Evolutionary conservation across 495 filamentous ascomycete species (phyloP).

Genomic region (Neurospora sp.): DNA sequence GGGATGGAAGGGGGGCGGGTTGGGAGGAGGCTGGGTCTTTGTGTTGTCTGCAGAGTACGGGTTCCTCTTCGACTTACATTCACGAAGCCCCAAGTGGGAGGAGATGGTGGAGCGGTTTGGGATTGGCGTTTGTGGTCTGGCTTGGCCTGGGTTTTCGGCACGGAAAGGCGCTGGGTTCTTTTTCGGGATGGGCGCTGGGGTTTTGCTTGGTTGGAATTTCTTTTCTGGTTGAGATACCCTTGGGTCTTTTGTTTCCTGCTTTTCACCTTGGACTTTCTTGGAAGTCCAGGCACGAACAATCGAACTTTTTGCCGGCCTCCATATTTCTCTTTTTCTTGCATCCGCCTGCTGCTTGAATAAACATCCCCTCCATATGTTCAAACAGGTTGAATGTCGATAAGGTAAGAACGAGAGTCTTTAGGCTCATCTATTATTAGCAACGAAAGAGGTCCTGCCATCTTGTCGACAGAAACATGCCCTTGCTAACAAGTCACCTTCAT

Average conservation of each 20-base stretch:
- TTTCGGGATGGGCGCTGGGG: conserved; percentile 5
- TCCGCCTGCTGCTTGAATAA: not conserved
- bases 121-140: not conserved
- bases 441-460: not conserved
- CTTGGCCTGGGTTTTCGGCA: not conserved
- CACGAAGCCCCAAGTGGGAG: not conserved
- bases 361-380: not conserved
- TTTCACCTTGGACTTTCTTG: not conserved
- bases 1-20: not conserved
- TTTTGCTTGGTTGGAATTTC: not conserved
- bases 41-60: not conserved
- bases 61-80: not conserved
- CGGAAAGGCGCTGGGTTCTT: not conserved
- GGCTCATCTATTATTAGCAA: not conserved
- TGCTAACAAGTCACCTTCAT: not conserved
- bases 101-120: not conserved
- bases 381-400: not conserved
- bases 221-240: not conserved
- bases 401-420: not conserved
- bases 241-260: not conserved
- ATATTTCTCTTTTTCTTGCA: not conserved
- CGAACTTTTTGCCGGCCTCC: not conserved
- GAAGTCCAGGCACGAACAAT: not conserved
- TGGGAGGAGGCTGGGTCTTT: not conserved
- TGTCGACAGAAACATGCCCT: not conserved